Evolutionary conservation across 805 yeast genomes (phyloP), one percentile per base, ranked within the genome.

Genomic region (Brettanomyces anomalus): DNA sequence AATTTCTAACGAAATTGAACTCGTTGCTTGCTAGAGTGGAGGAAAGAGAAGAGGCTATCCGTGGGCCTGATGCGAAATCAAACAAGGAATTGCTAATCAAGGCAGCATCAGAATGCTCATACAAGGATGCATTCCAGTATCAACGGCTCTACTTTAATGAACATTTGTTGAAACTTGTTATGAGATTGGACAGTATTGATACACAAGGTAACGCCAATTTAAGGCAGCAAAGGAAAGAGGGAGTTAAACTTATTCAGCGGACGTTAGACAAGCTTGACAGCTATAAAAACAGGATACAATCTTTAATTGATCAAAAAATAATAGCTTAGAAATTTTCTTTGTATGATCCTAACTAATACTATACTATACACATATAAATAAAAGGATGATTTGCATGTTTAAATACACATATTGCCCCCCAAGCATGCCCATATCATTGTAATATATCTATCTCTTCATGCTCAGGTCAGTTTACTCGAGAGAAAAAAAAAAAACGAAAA

Each of bases 141-240:
- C 72, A 74, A 53, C 71, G 67, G 50, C 71, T 73, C 41, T 83
- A 69, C 56, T 77, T 68, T 57, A 81, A 79, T 52, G 94, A 84
- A 58, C 72, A 73, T 70, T 61, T 84, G 36, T 65, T 84, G 57
- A 81, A 82, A 55, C 69, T 80, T 48, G 60, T 83, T 49, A 70
- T 84, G 69, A 75, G 71, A 47, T 64, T 85, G 43, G 94, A 85
- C 52, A 79, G 74, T 3, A 67, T 85, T 31, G 61, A 60, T 4
- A 66, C 65, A 8, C 68, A 68, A 24, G 68, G 64, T 8, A 74
- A 74, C 39, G 72, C 64, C 1, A 62, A 66, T 1, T 63, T 84
- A 49, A 74, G 85, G 49, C 65, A 66, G 19, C 68, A 69, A 54
- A 70, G 94, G 49, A 82, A 77, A 55, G 69, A 66, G 41, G 71